Evolutionary conservation across 2,329 filamentous ascomycete genomes (phyloP), one percentile per base, ranked within the genome.

Genomic region (Triangularia verruculosa): DNA sequence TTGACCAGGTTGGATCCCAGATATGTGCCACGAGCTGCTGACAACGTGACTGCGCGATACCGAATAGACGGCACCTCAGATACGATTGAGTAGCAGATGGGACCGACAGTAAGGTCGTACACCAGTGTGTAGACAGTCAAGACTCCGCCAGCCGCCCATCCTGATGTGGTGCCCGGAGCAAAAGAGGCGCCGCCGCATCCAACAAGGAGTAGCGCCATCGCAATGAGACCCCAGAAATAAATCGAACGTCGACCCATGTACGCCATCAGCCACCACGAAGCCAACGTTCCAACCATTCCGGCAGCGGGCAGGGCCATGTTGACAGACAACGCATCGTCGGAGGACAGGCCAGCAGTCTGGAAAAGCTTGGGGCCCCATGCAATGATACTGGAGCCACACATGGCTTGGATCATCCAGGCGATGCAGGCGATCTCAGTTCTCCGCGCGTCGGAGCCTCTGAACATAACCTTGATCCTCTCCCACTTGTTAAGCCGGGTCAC

Each of bases 401-500:
- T 75, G 0, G 78, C 79, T 67, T 83, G 80, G 12, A 82, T 79
- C 0, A 80, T 73, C 77, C 80, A 84, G 53, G 82, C 76, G 17
- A 78, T 74, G 30, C 81, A 73, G 0, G 82, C 81, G 28, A 85
- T 81, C 68, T 84, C 81, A 6, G 83, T 84, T 17, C 83, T 76
- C n/a, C 81, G 78, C 0, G 81, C 74, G 68, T 87, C 80, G 28
- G 78, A 68, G 5, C 81, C 81, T 34, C 74, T 78, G 75, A 87
- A 86, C 70, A 81, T 83, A 70, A 86, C 81, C 13, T 66, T 66
- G 68, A 84, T 86, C 0, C 69, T 74, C 0, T 78, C 76, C 1
- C 82, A 81, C 7, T 74, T 74, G n/a, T 43, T 20, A 12, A 63
- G 47, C 15, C 63, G 58, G 22, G 53, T 51, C 13, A 61, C 55